These are phyloP conservation scores for Fusarium newnesense DNA, from an alignment of 2,329 filamentous ascomycete genomes.

Conservation along the genomic window DNA sequence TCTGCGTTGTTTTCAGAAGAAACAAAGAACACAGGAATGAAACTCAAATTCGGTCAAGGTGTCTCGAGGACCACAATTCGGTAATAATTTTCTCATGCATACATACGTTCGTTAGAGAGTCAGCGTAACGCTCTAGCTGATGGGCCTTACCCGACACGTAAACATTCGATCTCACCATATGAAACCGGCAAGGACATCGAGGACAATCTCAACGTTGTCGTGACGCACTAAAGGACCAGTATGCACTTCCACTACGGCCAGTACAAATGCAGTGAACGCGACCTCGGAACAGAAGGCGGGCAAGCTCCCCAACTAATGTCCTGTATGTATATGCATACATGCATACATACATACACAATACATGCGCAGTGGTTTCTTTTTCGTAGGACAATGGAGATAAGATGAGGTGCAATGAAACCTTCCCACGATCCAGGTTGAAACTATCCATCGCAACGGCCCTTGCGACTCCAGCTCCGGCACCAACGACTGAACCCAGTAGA, in stretches of 20 bases:
- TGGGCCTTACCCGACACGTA: neutral
- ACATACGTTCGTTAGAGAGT: neutral
- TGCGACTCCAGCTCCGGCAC: neutral
- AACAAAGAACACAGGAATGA: slow-evolving; percentile 2
- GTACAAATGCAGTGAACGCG: slow-evolving; percentile 21
- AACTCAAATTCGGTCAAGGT: neutral
- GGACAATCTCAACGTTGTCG: slow-evolving; percentile 2
- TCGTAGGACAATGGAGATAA: slow-evolving; percentile 19
- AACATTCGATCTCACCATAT: neutral
- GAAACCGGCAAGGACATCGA: slow-evolving; percentile 6
- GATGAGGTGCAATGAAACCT: slow-evolving; percentile 38
- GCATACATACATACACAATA: neutral
- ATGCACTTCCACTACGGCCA: neutral
- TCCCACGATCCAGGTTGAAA: slow-evolving; percentile 29
- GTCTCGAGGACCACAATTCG: neutral
- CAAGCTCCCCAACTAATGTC: neutral
- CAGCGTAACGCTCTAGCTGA: neutral
- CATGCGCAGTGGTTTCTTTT: slow-evolving; percentile 3
- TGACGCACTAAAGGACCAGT: slow-evolving; percentile 19
- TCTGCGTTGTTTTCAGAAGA: neutral
- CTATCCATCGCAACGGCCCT: slow-evolving; percentile 22
- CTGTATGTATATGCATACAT: neutral
- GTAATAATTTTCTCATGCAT: neutral
- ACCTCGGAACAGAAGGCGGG: slow-evolving; percentile 30
- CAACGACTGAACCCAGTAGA: neutral